Base-by-base conservation (phyloP, 176 grass and related monocot species). In the Phoenix roebelenii region DNA sequence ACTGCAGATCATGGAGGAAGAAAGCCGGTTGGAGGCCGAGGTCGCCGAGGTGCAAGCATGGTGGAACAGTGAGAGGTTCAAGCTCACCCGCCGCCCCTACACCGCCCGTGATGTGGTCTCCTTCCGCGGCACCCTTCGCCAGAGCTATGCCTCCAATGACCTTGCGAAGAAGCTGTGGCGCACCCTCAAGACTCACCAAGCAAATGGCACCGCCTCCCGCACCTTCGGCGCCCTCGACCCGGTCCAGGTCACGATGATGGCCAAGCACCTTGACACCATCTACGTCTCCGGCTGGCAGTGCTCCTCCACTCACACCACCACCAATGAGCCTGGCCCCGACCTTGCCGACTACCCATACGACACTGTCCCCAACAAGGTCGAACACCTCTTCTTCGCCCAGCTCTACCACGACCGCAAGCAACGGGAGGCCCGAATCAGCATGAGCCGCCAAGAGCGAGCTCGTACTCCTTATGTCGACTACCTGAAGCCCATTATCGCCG, bases 221-320 rank as follows among this genome's bases (percentile, higher is more conserved):
- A 90, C 86, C 7, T 96, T 96, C 65, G 86, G 91, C 64, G 86
- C 91, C 16, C 91, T 96, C 10, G 91, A 96, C 62, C 86, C 91
- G 18, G 91, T 89, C 26, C 85, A 84, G 85, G 90, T 89, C 4
- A 89, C 90, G 20, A 95, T 90, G 90, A 95, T 95, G 91, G 86
- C 86, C 5, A 90, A 87, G 72, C 80, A 90, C 57, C 86, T 95
- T 17, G 91, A 95, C 74, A 87, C 91, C 26, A 71, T 95, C 70
- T 95, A 95, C 78, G 91, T 87, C 17, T 87, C 91, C 60, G 91
- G 91, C 15, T 95, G 91, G 90, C 90, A 95, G 87, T 95, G 90
- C 82, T 95, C 86, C 52, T 95, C 90, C 16, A 95, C 90, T 22
- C 90, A 95, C 77, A 95, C 90, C 59, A 59, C 71, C n/a, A 89